Evolutionary conservation across 2,329 filamentous ascomycete genomes (phyloP).

Genomic region (Fusarium poae): DNA sequence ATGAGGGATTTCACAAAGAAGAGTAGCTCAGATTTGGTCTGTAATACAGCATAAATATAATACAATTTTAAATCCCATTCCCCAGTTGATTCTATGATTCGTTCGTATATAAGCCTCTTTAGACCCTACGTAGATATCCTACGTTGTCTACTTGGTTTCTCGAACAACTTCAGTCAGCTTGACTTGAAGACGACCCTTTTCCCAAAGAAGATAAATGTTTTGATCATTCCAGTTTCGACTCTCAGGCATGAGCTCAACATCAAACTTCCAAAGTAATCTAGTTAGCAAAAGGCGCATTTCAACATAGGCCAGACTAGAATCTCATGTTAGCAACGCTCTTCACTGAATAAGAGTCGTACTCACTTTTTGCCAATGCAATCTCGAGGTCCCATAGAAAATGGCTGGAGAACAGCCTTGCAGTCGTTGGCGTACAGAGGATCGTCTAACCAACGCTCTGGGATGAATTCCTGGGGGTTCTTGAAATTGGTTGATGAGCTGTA

Average conservation of each 20-base stretch:
- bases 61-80: no score
- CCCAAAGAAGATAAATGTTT: constrained; percentile 1
- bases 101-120: fast-evolving
- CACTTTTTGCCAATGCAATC: constrained; percentile 27
- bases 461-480: not conserved
- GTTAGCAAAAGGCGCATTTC: constrained; percentile 20
- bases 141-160: not conserved
- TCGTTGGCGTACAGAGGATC: constrained; percentile 8
- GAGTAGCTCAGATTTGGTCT: not conserved
- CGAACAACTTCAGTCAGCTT: constrained; percentile 6
- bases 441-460: constrained; percentile 13
- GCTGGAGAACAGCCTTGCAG: not conserved
- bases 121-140: no score
- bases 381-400: constrained; percentile 8
- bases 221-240: not conserved
- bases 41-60: not conserved
- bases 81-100: fast-evolving
- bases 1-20: fast-evolving
- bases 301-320: constrained; percentile 3
- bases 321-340: fast-evolving
- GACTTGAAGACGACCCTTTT: not conserved
- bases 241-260: not conserved
- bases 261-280: constrained; percentile 22
- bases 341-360: fast-evolving
- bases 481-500: constrained; percentile 5